These are phyloP conservation scores for Backusella sp. DNA, from an alignment of 192 early-diverging fungal species.

Conservation along the genomic window DNA sequence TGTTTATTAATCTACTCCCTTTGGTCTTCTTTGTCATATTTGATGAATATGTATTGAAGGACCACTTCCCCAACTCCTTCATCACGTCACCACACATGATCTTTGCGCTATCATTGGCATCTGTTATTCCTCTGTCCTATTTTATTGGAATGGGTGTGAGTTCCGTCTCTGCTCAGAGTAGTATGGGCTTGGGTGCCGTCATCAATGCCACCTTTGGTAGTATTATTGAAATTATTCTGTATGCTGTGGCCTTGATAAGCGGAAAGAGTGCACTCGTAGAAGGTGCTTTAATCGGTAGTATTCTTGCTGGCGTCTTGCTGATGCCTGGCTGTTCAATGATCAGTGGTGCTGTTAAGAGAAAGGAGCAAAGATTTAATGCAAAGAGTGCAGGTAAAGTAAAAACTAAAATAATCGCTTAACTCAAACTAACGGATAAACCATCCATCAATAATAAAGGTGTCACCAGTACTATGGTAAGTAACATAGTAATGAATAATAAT, in stretches of 20 bases:
- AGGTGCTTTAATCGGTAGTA: conserved; percentile 89
- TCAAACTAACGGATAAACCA: neutral
- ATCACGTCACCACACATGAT: conserved; percentile 65
- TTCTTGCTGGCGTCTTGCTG: conserved; percentile 83
- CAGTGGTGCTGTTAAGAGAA: conserved; percentile 83
- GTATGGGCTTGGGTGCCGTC: conserved; percentile 89
- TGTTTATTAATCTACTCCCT: conserved; percentile 90
- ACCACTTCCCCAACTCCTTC: conserved; percentile 51
- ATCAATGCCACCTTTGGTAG: conserved; percentile 98
- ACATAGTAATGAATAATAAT: neutral
- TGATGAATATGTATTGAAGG: conserved; percentile 72
- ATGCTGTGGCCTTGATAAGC: conserved; percentile 83
- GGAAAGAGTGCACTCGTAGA: conserved; percentile 88
- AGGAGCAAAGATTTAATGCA: conserved; percentile 94
- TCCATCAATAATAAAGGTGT: conserved; percentile 53
- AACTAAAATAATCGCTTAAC: neutral
- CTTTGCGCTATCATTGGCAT: conserved; percentile 67
- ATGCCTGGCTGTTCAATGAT: conserved; percentile 97
- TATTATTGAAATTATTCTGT: conserved; percentile 95
- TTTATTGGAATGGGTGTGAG: conserved; percentile 97
- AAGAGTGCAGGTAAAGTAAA: conserved; percentile 73
- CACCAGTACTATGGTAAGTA: conserved; percentile 74
- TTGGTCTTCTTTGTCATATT: conserved; percentile 82
- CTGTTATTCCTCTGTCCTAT: conserved; percentile 90
- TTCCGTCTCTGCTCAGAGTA: conserved; percentile 93